phyloP scores from a whole-genome alignment of 345 rosid genomes.

The Kandelia obovata region DNA sequence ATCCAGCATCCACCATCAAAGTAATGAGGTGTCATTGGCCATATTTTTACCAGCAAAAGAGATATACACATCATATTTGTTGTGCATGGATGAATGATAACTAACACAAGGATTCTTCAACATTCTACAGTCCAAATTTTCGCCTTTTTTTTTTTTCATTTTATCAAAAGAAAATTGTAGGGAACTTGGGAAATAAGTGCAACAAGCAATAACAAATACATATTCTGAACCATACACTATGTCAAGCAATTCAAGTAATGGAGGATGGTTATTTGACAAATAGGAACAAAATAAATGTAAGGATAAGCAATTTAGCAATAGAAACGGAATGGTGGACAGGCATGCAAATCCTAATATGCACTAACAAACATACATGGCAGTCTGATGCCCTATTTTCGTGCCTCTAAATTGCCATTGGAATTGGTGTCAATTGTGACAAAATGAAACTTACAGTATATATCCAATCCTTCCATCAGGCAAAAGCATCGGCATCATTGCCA shows the following conservation, averaged over 20 bases:
- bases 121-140: background rate
- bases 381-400: no score
- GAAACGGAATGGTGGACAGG: no score
- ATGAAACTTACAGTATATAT: slow-evolving; percentile 75
- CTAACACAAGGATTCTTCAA: background rate
- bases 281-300: background rate
- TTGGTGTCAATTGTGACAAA: background rate
- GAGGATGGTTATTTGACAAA: background rate
- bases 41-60: background rate
- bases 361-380: no score
- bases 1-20: background rate
- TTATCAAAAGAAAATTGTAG: background rate
- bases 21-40: background rate
- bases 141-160: background rate
- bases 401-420: no score
- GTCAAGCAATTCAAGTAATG: background rate
- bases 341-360: no score
- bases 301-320: no score
- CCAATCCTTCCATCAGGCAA: slow-evolving; percentile 96
- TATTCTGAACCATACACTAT: no score
- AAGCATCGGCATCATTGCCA: slow-evolving; percentile 99
- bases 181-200: no score
- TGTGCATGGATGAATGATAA: background rate
- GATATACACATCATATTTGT: background rate
- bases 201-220: no score